These are phyloP conservation scores for Fonsecaea multimorphosa DNA, from an alignment of 2,329 filamentous ascomycete species.

Conservation along the genomic window DNA sequence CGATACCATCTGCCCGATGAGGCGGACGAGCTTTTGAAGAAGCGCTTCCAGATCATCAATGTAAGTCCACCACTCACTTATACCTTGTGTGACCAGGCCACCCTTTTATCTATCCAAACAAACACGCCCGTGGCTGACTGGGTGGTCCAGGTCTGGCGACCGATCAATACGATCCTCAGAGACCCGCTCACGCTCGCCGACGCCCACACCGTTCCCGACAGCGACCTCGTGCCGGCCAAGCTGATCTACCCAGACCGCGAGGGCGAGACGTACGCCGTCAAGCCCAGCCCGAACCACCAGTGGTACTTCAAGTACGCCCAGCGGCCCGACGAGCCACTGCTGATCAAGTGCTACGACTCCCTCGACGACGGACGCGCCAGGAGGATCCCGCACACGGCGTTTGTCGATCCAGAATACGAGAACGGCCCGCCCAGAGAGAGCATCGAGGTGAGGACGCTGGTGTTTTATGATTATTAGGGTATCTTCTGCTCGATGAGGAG, in stretches of 20 bases:
- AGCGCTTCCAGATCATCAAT: slow-evolving; percentile 57
- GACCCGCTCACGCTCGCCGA: slow-evolving; percentile 73
- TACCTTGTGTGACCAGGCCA: too few relatives aligned
- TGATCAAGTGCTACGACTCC: slow-evolving; percentile 63
- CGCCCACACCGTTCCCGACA: slow-evolving; percentile 62
- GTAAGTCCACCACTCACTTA: too few relatives aligned
- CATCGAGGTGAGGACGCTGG: slow-evolving; percentile 68
- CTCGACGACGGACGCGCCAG: slow-evolving; percentile 54
- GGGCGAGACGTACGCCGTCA: slow-evolving; percentile 67
- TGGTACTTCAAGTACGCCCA: slow-evolving; percentile 72
- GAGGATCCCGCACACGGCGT: slow-evolving; percentile 60
- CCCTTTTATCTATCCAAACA: slow-evolving; percentile 41
- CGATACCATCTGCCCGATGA: slow-evolving; percentile 52
- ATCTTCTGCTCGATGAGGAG: slow-evolving; percentile 20
- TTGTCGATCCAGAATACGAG: slow-evolving; percentile 53
- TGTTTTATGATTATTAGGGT: slow-evolving; percentile 63
- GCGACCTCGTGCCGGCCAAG: slow-evolving; percentile 64
- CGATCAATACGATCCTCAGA: slow-evolving; percentile 67
- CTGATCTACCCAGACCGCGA: slow-evolving; percentile 66
- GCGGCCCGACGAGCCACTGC: slow-evolving; percentile 61
- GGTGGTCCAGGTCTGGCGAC: slow-evolving; percentile 61
- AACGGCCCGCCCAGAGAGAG: slow-evolving; percentile 62
- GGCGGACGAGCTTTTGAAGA: slow-evolving; percentile 50
- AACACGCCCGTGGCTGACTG: slow-evolving; percentile 37
- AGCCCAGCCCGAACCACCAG: slow-evolving; percentile 62